These are phyloP conservation scores for Suillus plorans DNA, from an alignment of 768 basidiomycete genomes.

Conservation along the genomic window DNA sequence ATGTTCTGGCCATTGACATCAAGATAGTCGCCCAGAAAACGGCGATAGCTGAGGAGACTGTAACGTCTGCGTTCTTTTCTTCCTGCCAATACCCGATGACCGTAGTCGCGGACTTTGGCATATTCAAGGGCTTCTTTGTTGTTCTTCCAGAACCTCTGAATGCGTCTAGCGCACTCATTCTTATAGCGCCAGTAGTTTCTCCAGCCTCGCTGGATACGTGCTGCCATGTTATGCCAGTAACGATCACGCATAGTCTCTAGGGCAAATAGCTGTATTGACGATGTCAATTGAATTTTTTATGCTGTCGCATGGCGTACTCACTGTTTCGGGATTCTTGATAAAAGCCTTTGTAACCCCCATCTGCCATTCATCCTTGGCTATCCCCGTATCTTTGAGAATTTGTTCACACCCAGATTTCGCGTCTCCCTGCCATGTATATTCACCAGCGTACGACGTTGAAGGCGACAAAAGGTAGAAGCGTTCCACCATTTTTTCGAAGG, in stretches of 20 bases:
- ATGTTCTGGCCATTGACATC: conserved; percentile 81
- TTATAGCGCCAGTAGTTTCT: conserved; percentile 95
- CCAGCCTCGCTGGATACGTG: conserved; percentile 93
- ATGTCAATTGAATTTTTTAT: background rate
- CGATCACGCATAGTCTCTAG: conserved; percentile 98
- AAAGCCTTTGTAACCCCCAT: conserved; percentile 99
- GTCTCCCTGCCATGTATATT: conserved; percentile 96
- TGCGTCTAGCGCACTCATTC: conserved; percentile 90
- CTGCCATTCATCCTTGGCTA: conserved; percentile 97
- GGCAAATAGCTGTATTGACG: conserved; percentile 78
- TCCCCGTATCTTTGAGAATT: conserved; percentile 94
- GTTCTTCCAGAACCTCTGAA: conserved; percentile 98
- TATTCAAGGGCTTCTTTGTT: conserved; percentile 94
- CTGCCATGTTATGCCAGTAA: conserved; percentile 99
- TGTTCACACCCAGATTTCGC: conserved; percentile 87
- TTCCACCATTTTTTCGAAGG: conserved; percentile 99
- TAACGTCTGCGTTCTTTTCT: conserved; percentile 93
- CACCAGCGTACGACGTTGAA: conserved; percentile 95
- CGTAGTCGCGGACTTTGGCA: conserved; percentile 89
- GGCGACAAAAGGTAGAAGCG: conserved; percentile 95
- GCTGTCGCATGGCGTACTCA: conserved; percentile 34
- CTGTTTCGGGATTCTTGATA: conserved; percentile 99
- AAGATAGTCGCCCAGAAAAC: conserved; percentile 96
- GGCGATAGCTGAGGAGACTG: conserved; percentile 89
- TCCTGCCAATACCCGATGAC: conserved; percentile 87